These are phyloP conservation scores for Mucor piriformis DNA, from an alignment of 371 early-diverging fungal species.

Conservation along the genomic window DNA sequence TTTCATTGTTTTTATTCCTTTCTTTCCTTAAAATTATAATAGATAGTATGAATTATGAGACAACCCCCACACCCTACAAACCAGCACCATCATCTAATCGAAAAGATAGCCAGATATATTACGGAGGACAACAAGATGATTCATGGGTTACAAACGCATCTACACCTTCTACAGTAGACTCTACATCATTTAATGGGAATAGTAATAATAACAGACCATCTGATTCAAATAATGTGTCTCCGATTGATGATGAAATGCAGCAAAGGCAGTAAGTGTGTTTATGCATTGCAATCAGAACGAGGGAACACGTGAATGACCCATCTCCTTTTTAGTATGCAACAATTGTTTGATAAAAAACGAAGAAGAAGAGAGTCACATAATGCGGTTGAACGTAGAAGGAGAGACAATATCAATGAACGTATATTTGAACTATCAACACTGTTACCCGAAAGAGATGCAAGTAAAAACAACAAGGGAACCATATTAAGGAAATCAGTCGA, in stretches of 20 bases:
- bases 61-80: slow-evolving; percentile 16
- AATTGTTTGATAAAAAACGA: slow-evolving; percentile 39
- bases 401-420: slow-evolving; percentile 96
- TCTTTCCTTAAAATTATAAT: not conserved
- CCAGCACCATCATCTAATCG: slow-evolving; percentile 1
- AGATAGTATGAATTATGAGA: slow-evolving; percentile 21
- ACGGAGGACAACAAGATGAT: not conserved
- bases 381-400: slow-evolving; percentile 86
- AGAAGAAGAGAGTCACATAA: slow-evolving; percentile 45
- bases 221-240: not conserved
- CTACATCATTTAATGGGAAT: not conserved
- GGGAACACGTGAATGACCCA: not conserved
- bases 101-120: slow-evolving; percentile 4
- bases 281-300: slow-evolving; percentile 24
- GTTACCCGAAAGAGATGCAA: slow-evolving; percentile 53
- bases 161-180: not conserved
- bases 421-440: slow-evolving; percentile 64
- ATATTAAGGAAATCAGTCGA: slow-evolving; percentile 88
- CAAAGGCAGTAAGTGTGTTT: slow-evolving; percentile 33
- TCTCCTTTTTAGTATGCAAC: slow-evolving; percentile 28
- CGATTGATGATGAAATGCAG: slow-evolving; percentile 31
- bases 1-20: slow-evolving; percentile 1
- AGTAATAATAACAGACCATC: not conserved
- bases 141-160: not conserved
- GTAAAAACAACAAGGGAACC: slow-evolving; percentile 78